Conservation (phyloP, 352 stramenopile genomes). For the Plasmopara halstedii region DNA sequence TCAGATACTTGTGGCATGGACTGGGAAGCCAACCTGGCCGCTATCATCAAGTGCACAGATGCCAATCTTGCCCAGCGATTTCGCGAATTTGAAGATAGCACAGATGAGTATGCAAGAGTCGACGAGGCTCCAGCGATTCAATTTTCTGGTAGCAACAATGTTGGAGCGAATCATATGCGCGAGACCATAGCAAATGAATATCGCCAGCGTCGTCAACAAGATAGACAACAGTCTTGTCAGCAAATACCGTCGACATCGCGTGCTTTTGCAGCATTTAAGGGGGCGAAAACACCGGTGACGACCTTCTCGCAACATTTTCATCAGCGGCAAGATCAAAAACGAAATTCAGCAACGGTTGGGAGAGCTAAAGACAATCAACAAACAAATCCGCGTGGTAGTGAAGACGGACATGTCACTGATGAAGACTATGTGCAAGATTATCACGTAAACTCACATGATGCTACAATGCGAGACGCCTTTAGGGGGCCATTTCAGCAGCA, state of each 20-base stretch:
- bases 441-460: conserved; percentile 1
- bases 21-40: conserved; percentile 67
- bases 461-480: background rate
- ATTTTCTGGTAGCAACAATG: conserved; percentile 14
- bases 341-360: conserved; percentile 2
- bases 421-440: conserved; percentile 18
- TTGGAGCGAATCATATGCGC: conserved; percentile 28
- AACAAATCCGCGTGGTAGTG: conserved; percentile 8
- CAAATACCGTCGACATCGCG: conserved; percentile 16
- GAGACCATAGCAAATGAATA: conserved; percentile 27
- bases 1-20: conserved; percentile 26
- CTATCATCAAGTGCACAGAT: conserved; percentile 80
- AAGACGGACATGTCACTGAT: conserved; percentile 9
- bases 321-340: conserved; percentile 39
- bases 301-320: conserved; percentile 49
- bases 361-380: conserved; percentile 29
- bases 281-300: conserved; percentile 1
- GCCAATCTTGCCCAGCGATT: conserved; percentile 72
- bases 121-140: background rate
- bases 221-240: background rate
- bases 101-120: conserved; percentile 11
- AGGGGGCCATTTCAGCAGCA: conserved; percentile 17
- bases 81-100: conserved; percentile 46
- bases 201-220: conserved; percentile 6
- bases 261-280: conserved; percentile 13